phyloP scores from a whole-genome alignment of 495 filamentous ascomycete species.

The Xylaria bambusicola region DNA sequence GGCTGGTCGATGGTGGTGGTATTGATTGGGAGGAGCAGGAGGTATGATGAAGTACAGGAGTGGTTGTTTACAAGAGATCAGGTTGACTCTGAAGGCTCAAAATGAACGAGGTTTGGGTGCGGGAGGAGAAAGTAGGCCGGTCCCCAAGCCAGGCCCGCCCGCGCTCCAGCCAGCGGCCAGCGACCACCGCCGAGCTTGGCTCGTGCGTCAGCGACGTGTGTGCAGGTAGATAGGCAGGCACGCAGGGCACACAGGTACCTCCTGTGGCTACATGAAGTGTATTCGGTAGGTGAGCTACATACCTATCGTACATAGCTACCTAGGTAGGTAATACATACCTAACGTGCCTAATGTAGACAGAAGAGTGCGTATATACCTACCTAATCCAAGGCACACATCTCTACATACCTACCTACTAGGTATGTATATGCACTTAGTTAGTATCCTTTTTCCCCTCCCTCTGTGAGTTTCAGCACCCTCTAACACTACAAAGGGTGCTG shows the following conservation, averaged over 20 bases:
- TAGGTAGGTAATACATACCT: no score
- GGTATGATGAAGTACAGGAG: conserved; percentile 22
- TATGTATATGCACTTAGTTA: neutral
- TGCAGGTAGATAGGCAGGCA: neutral
- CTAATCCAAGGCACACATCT: neutral
- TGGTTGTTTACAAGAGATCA: conserved; percentile 38
- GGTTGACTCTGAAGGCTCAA: conserved; percentile 32
- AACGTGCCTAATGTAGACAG: no score
- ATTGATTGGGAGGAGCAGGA: conserved; percentile 21
- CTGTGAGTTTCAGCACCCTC: conserved; percentile 13
- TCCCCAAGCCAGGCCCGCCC: conserved; percentile 27
- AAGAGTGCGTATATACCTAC: conserved; percentile 2
- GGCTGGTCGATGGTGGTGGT: conserved; percentile 25
- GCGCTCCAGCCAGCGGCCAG: conserved; percentile 27
- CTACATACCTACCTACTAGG: neutral
- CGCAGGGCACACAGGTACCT: no score
- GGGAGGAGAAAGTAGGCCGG: conserved; percentile 36
- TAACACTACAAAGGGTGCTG: conserved; percentile 3
- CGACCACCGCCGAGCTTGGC: conserved; percentile 21
- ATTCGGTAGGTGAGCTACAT: no score
- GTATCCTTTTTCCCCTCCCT: conserved; percentile 10
- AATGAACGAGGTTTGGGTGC: conserved; percentile 39
- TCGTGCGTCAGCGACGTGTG: conserved; percentile 21
- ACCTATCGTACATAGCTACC: no score
- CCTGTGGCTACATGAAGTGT: no score